Percentiles rank a stretch among this genome's conserved stretches.
phyloP scores from a whole-genome alignment of 1,284 basidiomycete species.

The Hymenochaete sp. region DNA sequence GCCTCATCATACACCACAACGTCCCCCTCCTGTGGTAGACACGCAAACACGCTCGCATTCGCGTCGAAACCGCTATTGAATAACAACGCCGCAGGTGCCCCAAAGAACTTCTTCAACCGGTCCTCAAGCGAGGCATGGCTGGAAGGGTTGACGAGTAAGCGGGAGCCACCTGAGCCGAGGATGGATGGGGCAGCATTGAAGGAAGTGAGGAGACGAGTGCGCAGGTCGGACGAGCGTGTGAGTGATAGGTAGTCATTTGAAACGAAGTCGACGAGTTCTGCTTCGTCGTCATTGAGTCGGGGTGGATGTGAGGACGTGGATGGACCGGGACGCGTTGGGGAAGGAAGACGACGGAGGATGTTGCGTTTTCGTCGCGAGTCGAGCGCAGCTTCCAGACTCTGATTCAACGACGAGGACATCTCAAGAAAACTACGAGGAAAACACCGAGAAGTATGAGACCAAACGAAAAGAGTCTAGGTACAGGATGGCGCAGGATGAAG shows the following conservation, averaged over 20 bases:
- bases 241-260: constrained; percentile 95
- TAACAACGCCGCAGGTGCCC: constrained; percentile 60
- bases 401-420: constrained; percentile 31
- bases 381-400: constrained; percentile 41
- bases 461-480: too few relatives aligned
- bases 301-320: constrained; percentile 9
- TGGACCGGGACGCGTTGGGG: constrained; percentile 26
- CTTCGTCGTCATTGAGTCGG: constrained; percentile 25
- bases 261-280: constrained; percentile 62
- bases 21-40: constrained; percentile 75
- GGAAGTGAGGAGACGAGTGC: constrained; percentile 46
- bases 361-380: constrained; percentile 51
- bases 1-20: constrained; percentile 80
- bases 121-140: constrained; percentile 64
- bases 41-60: constrained; percentile 83
- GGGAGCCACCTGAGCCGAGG: constrained; percentile 86
- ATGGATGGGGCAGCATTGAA: constrained; percentile 47
- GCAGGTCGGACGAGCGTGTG: constrained; percentile 50
- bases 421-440: too few relatives aligned
- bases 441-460: too few relatives aligned
- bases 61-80: constrained; percentile 97
- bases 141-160: constrained; percentile 76
- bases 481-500: too few relatives aligned
- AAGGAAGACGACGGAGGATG: constrained; percentile 54
- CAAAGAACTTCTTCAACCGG: constrained; percentile 59